phyloP scores from a whole-genome alignment of 2,329 filamentous ascomycete species.

The Macrophomina tecta region DNA sequence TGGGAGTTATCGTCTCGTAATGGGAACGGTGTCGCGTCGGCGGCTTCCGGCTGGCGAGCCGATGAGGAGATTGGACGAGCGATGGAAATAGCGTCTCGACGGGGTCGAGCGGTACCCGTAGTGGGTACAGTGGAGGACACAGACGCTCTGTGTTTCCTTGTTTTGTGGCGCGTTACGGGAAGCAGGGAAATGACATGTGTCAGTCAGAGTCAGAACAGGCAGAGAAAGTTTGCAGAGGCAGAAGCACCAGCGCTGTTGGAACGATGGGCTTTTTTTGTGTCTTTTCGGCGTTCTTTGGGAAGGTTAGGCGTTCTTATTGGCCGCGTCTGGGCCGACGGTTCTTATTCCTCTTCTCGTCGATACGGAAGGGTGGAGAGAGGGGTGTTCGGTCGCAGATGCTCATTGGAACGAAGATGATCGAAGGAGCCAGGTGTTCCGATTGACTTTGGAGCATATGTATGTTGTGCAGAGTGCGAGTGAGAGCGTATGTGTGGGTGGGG shows the following conservation, averaged over 20 bases:
- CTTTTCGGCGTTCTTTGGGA: background rate
- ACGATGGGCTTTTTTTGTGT: background rate
- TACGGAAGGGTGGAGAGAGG: background rate
- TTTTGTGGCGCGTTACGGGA: background rate
- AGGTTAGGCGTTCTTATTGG: background rate
- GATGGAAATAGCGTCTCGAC: background rate
- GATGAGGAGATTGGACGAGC: background rate
- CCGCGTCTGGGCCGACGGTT: background rate
- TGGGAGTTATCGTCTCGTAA: slow-evolving; percentile 6
- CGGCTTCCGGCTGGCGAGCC: background rate
- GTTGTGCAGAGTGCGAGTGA: background rate
- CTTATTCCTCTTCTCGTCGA: background rate
- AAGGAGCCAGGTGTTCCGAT: background rate
- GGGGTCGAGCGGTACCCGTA: background rate
- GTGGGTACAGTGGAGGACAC: background rate
- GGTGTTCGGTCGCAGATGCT: background rate
- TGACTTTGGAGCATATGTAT: background rate
- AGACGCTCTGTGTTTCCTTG: background rate
- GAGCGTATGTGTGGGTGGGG: background rate
- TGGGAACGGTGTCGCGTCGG: slow-evolving; percentile 5
- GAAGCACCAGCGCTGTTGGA: background rate
- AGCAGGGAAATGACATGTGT: background rate
- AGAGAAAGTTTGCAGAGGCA: background rate
- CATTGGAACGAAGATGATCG: background rate
- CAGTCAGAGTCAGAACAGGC: background rate